A percentile compares a stretch with the other conserved stretches of the same genome.
These are phyloP conservation scores for Coemansia sp. DNA, from an alignment of 192 early-diverging fungal species.

Conservation along the genomic window DNA sequence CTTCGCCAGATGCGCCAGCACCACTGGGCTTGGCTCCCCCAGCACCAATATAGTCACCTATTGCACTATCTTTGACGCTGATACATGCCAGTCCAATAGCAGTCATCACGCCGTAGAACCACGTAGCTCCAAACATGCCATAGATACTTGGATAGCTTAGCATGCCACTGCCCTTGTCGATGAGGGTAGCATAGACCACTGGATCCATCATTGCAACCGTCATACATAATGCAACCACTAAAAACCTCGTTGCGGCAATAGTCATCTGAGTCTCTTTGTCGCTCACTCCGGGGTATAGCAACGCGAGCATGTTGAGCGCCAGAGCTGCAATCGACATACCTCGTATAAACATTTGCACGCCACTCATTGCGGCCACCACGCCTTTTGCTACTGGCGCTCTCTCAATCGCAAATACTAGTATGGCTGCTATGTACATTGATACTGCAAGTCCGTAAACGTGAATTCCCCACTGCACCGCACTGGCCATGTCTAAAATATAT, in stretches of 20 bases:
- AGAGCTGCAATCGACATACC: background rate
- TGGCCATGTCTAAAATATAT: background rate
- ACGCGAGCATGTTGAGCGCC: background rate
- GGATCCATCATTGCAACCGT: background rate
- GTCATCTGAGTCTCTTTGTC: background rate
- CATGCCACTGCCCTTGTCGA: background rate
- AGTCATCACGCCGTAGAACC: background rate
- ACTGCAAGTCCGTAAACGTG: background rate
- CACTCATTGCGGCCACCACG: background rate
- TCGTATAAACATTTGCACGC: slow-evolving; percentile 1
- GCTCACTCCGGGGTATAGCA: background rate
- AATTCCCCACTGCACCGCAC: background rate
- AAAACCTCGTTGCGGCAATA: background rate
- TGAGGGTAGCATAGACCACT: background rate
- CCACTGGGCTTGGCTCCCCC: background rate
- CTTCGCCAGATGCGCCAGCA: no score
- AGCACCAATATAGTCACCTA: background rate
- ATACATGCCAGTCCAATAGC: background rate
- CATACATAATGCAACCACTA: background rate
- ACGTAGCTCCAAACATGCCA: background rate
- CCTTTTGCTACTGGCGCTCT: background rate
- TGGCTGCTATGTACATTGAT: background rate
- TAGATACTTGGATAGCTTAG: background rate
- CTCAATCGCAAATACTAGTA: background rate
- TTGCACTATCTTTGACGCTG: background rate